Percentiles rank a stretch among this genome's conserved stretches.
phyloP scores from a whole-genome alignment of 805 yeast genomes.

The Kodamaea nitidulidarum region DNA sequence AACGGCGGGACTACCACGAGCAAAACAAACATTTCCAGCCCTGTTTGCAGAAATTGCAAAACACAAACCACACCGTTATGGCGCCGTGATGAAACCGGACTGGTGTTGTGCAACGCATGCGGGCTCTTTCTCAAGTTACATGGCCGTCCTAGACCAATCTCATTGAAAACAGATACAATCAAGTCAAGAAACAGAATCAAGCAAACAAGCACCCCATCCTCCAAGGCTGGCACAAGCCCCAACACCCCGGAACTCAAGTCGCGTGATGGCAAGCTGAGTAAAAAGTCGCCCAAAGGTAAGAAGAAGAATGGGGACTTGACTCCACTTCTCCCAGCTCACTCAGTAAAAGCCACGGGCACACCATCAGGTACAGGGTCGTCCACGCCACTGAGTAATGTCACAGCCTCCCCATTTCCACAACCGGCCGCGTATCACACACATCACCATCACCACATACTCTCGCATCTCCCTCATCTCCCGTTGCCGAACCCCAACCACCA shows the following conservation, averaged over 20 bases:
- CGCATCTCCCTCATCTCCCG: conserved; percentile 8
- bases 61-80: conserved; percentile 93
- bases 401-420: conserved; percentile 9
- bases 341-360: conserved; percentile 9
- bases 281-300: conserved; percentile 22
- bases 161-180: conserved; percentile 87
- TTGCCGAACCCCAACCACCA: conserved; percentile 16
- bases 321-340: conserved; percentile 27
- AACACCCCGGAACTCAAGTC: conserved; percentile 56
- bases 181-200: conserved; percentile 85
- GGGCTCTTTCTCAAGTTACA: conserved; percentile 86
- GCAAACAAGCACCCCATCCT: conserved; percentile 27
- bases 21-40: conserved; percentile 56
- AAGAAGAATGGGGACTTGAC: conserved; percentile 17
- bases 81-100: conserved; percentile 90
- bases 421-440: conserved; percentile 10
- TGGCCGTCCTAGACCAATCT: conserved; percentile 89
- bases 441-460: conserved; percentile 11
- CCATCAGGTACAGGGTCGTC: neutral
- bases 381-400: conserved; percentile 1
- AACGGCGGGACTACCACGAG: conserved; percentile 62
- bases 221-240: conserved; percentile 40
- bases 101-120: conserved; percentile 90
- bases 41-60: conserved; percentile 84
- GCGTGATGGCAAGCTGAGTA: conserved; percentile 35